Evolutionary conservation across 257 asterid genomes (phyloP).

Genomic region (Euphrasia confusa): DNA sequence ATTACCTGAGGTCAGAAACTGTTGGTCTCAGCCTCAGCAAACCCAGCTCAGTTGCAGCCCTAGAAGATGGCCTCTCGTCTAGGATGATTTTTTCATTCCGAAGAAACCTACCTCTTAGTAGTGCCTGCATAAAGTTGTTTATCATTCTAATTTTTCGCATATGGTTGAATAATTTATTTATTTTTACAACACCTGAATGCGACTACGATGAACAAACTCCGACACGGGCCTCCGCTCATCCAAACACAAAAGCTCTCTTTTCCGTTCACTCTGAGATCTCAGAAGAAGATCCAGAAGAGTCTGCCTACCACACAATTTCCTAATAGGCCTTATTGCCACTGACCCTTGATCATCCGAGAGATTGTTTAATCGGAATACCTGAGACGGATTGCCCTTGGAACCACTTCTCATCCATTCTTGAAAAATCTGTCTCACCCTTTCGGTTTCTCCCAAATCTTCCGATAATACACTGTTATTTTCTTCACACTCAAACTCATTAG

Average conservation of each 20-base stretch:
- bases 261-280: constrained; percentile 70
- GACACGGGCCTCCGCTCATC: constrained; percentile 62
- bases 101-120: constrained; percentile 76
- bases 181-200: constrained; percentile 63
- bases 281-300: constrained; percentile 77
- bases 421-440: constrained; percentile 72
- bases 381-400: constrained; percentile 35
- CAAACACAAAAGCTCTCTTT: constrained; percentile 56
- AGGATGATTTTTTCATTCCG: constrained; percentile 41
- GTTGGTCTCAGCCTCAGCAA: constrained; percentile 66
- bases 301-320: constrained; percentile 82
- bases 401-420: constrained; percentile 70
- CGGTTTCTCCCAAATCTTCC: constrained; percentile 68
- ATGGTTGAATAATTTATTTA: no score
- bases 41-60: constrained; percentile 68
- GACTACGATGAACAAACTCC: constrained; percentile 75
- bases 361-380: constrained; percentile 29
- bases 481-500: constrained; percentile 26
- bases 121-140: constrained; percentile 45
- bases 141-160: not conserved
- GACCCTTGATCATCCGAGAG: constrained; percentile 28
- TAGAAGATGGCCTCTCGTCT: constrained; percentile 51
- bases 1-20: constrained; percentile 82
- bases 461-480: constrained; percentile 50
- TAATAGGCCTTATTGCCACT: not conserved